Evolutionary conservation across 2,329 filamentous ascomycete genomes (phyloP).

Genomic region (Exophiala calicioides): DNA sequence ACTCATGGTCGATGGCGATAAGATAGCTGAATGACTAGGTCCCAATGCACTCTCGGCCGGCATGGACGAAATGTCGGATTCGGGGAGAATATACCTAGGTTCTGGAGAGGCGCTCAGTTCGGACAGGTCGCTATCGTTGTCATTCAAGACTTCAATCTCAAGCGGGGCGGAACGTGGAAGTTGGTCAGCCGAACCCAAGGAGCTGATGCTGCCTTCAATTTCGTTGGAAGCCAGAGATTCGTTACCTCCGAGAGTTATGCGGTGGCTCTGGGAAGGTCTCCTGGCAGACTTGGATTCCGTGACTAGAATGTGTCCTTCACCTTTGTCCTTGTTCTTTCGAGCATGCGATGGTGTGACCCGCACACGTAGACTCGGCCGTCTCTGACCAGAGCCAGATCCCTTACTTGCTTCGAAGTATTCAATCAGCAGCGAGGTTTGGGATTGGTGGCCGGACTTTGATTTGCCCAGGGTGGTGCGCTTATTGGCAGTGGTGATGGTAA

Average conservation of each 20-base stretch:
- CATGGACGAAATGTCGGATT: constrained; percentile 86
- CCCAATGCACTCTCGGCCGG: constrained; percentile 71
- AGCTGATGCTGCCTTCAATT: constrained; percentile 69
- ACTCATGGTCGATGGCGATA: constrained; percentile 27
- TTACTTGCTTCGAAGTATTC: constrained; percentile 91
- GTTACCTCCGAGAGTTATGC: constrained; percentile 61
- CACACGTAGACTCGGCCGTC: constrained; percentile 79
- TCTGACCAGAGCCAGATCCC: constrained; percentile 55
- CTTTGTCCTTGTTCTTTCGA: constrained; percentile 52
- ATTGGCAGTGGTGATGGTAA: constrained; percentile 80
- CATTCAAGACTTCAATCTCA: constrained; percentile 79
- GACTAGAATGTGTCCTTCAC: constrained; percentile 78
- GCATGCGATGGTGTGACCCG: constrained; percentile 72
- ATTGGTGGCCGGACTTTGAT: constrained; percentile 58
- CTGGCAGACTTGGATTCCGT: constrained; percentile 75
- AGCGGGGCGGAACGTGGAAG: constrained; percentile 69
- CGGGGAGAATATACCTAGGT: constrained; percentile 64
- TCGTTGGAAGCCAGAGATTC: constrained; percentile 35
- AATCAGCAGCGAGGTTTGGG: constrained; percentile 87
- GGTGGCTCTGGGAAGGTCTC: constrained; percentile 68
- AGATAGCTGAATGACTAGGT: constrained; percentile 44
- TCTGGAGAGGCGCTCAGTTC: constrained; percentile 61
- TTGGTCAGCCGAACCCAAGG: constrained; percentile 74
- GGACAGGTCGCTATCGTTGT: constrained; percentile 68
- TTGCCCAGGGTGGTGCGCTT: constrained; percentile 64